Evolutionary conservation across 768 basidiomycete genomes (phyloP).

Genomic region (Hortiboletus flavorubellus): DNA sequence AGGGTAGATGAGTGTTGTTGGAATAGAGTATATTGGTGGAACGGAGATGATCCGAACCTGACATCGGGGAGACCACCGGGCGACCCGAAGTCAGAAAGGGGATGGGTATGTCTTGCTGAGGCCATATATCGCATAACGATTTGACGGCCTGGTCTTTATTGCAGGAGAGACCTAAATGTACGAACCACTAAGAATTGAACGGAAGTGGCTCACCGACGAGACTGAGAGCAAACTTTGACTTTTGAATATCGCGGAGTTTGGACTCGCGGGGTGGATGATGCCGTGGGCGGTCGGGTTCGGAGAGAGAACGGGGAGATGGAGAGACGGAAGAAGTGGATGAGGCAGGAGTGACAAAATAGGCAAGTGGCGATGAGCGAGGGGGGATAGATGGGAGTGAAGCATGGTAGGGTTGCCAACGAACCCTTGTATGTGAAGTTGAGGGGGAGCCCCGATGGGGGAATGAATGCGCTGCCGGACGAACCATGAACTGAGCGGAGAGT

Average conservation of each 20-base stretch:
- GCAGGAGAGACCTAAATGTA: constrained; percentile 10
- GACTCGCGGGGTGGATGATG: constrained; percentile 34
- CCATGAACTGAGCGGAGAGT: constrained; percentile 23
- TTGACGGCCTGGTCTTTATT: constrained; percentile 73
- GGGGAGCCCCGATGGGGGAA: constrained; percentile 72
- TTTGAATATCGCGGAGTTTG: constrained; percentile 47
- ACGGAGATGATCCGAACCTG: constrained; percentile 10
- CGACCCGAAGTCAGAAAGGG: constrained; percentile 45
- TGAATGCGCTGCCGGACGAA: constrained; percentile 41
- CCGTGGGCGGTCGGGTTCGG: constrained; percentile 33
- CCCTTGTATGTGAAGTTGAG: constrained; percentile 56
- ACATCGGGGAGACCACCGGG: constrained; percentile 21
- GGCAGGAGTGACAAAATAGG: constrained; percentile 57
- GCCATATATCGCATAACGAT: constrained; percentile 78
- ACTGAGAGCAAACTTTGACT: constrained; percentile 59
- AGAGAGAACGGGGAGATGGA: constrained; percentile 38
- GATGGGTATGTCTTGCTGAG: constrained; percentile 65
- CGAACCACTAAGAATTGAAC: not conserved
- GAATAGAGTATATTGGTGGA: not conserved
- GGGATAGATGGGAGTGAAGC: constrained; percentile 39
- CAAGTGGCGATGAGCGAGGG: constrained; percentile 32
- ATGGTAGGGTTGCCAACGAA: constrained; percentile 81
- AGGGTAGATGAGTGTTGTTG: constrained; percentile 44
- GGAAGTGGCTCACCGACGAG: constrained; percentile 59
- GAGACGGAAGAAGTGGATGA: constrained; percentile 49